A percentile compares a stretch with the other conserved stretches of the same genome.
Evolutionary conservation across 2,329 filamentous ascomycete species (phyloP).

Genomic region (Paracamarosporium sp.): DNA sequence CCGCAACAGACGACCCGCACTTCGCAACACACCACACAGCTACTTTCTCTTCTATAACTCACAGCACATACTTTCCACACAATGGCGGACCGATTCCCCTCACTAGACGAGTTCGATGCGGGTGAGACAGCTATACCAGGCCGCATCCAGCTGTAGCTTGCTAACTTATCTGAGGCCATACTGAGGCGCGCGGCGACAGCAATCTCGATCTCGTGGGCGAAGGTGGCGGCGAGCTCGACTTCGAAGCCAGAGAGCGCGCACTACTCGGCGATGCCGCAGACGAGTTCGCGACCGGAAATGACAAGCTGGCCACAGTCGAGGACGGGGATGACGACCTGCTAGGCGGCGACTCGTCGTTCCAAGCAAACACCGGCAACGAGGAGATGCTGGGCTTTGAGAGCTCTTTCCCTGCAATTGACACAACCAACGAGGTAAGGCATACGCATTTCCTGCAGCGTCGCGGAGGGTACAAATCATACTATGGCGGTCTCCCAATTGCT

Average conservation of each 20-base stretch:
- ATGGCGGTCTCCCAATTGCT: neutral
- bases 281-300: conserved; percentile 81
- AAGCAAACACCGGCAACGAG: conserved; percentile 48
- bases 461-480: no score
- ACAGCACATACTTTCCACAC: conserved; percentile 13
- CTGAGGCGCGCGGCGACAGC: conserved; percentile 63
- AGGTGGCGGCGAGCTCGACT: conserved; percentile 75
- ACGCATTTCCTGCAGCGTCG: neutral
- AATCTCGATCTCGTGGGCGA: conserved; percentile 59
- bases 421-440: conserved; percentile 70
- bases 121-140: conserved; percentile 46
- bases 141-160: conserved; percentile 27
- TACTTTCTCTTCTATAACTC: neutral
- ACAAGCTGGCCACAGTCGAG: conserved; percentile 69
- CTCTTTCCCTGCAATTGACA: conserved; percentile 86
- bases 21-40: neutral
- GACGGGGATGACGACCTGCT: conserved; percentile 75
- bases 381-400: conserved; percentile 76
- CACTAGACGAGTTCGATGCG: conserved; percentile 60
- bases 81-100: conserved; percentile 61
- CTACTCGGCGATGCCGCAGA: conserved; percentile 90
- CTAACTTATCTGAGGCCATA: conserved; percentile 64
- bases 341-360: conserved; percentile 60
- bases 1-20: conserved; percentile 4
- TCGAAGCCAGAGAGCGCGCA: conserved; percentile 90